Evolutionary conservation across 2,329 filamentous ascomycete genomes (phyloP).

Genomic region (Ophiocordyceps unilateralis): DNA sequence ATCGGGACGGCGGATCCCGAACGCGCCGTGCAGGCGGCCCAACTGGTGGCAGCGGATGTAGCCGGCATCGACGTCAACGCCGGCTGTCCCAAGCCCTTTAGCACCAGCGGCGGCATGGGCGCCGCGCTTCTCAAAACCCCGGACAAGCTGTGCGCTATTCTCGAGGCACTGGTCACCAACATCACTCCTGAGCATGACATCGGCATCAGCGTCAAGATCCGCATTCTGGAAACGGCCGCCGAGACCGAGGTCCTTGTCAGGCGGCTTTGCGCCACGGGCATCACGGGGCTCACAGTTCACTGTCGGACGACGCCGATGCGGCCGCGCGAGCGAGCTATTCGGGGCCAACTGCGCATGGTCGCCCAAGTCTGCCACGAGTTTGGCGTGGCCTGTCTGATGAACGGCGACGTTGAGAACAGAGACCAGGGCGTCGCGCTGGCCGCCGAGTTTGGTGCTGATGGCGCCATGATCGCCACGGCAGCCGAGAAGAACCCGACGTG

Average conservation of each 20-base stretch:
- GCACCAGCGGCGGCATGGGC: slow-evolving; percentile 86
- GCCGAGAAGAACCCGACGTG: slow-evolving; percentile 85
- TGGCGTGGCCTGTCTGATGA: slow-evolving; percentile 88
- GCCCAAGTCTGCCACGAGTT: slow-evolving; percentile 61
- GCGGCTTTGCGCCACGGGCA: slow-evolving; percentile 68
- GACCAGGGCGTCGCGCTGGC: slow-evolving; percentile 58
- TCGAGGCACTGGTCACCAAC: slow-evolving; percentile 64
- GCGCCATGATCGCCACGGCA: slow-evolving; percentile 90
- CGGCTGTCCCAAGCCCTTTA: slow-evolving; percentile 96
- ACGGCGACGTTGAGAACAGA: slow-evolving; percentile 70
- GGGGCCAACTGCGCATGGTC: slow-evolving; percentile 74
- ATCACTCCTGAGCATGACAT: slow-evolving; percentile 67
- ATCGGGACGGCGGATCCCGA: slow-evolving; percentile 76
- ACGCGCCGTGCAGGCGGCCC: slow-evolving; percentile 68
- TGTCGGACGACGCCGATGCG: slow-evolving; percentile 95
- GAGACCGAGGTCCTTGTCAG: slow-evolving; percentile 64
- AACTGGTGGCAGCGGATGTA: slow-evolving; percentile 71
- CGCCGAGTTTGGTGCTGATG: slow-evolving; percentile 68
- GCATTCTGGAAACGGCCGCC: slow-evolving; percentile 61
- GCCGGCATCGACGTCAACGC: slow-evolving; percentile 93
- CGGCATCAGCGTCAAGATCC: slow-evolving; percentile 93
- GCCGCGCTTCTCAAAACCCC: slow-evolving; percentile 76
- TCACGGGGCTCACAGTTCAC: slow-evolving; percentile 82
- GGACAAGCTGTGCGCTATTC: slow-evolving; percentile 66
- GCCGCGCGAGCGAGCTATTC: slow-evolving; percentile 71